Evolutionary conservation across 345 rosid genomes (phyloP).

Genomic region (Salix arbutifolia): DNA sequence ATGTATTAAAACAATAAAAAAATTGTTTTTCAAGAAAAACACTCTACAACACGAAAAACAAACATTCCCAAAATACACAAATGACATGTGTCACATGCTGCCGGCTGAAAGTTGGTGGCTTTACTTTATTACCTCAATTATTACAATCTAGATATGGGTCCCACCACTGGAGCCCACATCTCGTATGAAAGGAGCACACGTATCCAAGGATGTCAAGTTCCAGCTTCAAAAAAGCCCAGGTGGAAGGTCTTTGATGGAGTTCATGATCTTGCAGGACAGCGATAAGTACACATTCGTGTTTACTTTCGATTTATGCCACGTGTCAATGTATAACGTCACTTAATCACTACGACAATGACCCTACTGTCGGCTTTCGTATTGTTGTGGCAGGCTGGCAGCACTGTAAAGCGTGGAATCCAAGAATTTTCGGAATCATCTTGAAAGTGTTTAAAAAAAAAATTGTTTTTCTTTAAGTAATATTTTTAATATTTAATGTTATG

Average conservation of each 20-base stretch:
- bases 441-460: too few relatives aligned
- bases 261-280: background rate
- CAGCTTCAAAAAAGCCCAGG: background rate
- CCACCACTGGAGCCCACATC: background rate
- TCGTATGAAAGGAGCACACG: slow-evolving; percentile 12
- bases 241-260: background rate
- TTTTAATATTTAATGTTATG: too few relatives aligned
- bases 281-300: background rate
- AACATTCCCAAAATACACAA: background rate
- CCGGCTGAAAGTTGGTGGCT: slow-evolving; percentile 2
- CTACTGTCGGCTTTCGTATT: too few relatives aligned
- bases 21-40: too few relatives aligned
- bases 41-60: too few relatives aligned
- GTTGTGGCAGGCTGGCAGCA: too few relatives aligned
- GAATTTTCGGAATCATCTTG: too few relatives aligned
- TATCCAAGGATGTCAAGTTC: slow-evolving; percentile 16
- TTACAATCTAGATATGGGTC: slow-evolving; percentile 14
- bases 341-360: too few relatives aligned
- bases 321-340: background rate
- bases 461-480: too few relatives aligned
- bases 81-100: slow-evolving; percentile 15
- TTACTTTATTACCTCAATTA: slow-evolving; percentile 1
- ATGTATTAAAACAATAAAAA: too few relatives aligned
- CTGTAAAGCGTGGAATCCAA: too few relatives aligned
- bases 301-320: background rate